phyloP scores from a whole-genome alignment of 1,284 basidiomycete genomes.

The Schizophyllum commune region DNA sequence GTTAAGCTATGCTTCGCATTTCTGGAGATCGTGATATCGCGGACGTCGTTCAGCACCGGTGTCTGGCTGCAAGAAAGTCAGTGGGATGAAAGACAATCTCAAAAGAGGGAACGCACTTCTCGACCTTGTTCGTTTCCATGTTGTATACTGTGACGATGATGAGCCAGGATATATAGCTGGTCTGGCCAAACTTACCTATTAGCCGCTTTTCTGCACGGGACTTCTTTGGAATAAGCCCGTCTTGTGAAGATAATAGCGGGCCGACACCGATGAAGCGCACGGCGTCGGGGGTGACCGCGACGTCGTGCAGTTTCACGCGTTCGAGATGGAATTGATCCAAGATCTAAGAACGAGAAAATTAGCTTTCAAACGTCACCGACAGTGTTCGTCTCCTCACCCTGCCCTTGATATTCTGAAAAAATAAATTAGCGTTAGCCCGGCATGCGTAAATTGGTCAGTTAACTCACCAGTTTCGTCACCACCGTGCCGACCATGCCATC shows the following conservation, averaged over 20 bases:
- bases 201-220: slow-evolving; percentile 71
- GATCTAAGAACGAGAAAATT: slow-evolving; percentile 27
- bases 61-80: slow-evolving; percentile 43
- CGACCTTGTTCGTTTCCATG: slow-evolving; percentile 50
- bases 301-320: slow-evolving; percentile 62
- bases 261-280: slow-evolving; percentile 64
- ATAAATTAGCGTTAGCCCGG: slow-evolving; percentile 26
- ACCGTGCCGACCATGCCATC: slow-evolving; percentile 23
- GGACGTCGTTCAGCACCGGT: slow-evolving; percentile 72
- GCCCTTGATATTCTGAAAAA: slow-evolving; percentile 43
- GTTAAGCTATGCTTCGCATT: slow-evolving; percentile 41
- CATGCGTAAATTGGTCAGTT: not conserved
- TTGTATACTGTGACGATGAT: slow-evolving; percentile 53
- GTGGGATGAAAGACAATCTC: not conserved
- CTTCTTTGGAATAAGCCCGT: slow-evolving; percentile 65
- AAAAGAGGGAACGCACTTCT: slow-evolving; percentile 43
- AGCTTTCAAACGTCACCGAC: not conserved
- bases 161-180: slow-evolving; percentile 1
- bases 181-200: slow-evolving; percentile 40
- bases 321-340: slow-evolving; percentile 57
- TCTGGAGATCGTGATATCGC: slow-evolving; percentile 60
- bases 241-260: slow-evolving; percentile 51
- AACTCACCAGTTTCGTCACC: slow-evolving; percentile 39
- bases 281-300: slow-evolving; percentile 64
- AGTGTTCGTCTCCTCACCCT: slow-evolving; percentile 22